A percentile compares a stretch with the other conserved stretches of the same genome.
Evolutionary conservation across 2,329 filamentous ascomycete species (phyloP).

Genomic region (Dactylellina parvicollis): DNA sequence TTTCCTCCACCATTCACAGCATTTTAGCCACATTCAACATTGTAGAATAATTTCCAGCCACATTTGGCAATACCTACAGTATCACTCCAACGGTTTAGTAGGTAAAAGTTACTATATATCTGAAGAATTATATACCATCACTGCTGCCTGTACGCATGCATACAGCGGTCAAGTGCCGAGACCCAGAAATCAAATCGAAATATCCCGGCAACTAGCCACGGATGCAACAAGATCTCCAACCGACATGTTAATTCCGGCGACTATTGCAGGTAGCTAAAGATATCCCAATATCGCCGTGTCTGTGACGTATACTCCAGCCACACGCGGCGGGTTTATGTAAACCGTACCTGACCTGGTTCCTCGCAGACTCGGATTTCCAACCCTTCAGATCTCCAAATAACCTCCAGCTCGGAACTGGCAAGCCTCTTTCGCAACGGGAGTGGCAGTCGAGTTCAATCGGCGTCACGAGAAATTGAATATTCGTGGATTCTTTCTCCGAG

Average conservation of each 20-base stretch:
- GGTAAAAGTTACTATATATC: too few species aligned
- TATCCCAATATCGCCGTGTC: background rate
- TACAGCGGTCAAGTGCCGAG: too few species aligned
- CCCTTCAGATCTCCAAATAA: background rate
- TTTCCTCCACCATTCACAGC: too few species aligned
- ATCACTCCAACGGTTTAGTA: too few species aligned
- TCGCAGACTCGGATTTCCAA: background rate
- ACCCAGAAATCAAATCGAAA: background rate
- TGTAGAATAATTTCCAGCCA: background rate
- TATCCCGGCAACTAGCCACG: background rate
- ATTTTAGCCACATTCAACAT: background rate
- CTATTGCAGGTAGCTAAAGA: background rate
- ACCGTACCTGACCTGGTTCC: background rate
- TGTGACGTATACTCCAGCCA: background rate
- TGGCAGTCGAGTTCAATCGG: too few species aligned
- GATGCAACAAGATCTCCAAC: background rate
- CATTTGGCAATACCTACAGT: too few species aligned
- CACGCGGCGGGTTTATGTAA: background rate
- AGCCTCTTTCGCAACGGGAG: background rate
- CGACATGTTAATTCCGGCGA: constrained; percentile 1
- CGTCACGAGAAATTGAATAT: background rate
- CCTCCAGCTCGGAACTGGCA: too few species aligned
- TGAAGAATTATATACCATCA: too few species aligned
- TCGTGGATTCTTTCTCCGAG: background rate
- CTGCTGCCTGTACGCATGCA: too few species aligned